Percentiles rank a stretch among this genome's conserved stretches.
Evolutionary conservation across 441 rosid species (phyloP).

Genomic region (Gossypium lobatum): DNA sequence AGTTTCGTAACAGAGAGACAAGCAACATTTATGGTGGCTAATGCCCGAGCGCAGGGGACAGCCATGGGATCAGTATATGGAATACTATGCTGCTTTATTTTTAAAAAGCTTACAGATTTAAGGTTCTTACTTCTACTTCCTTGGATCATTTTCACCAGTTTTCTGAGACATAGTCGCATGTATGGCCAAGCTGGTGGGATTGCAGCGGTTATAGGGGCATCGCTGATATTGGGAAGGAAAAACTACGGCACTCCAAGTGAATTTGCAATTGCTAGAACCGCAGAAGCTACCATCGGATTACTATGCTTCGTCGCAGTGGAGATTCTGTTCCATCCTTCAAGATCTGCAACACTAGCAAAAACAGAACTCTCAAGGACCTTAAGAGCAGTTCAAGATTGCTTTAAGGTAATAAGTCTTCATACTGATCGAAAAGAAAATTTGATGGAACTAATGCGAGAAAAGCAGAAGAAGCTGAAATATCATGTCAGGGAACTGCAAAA

Average conservation of each 20-base stretch:
- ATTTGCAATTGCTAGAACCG: slow-evolving; percentile 58
- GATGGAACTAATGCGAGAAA: slow-evolving; percentile 23
- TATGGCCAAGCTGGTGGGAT: slow-evolving; percentile 68
- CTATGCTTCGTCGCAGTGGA: slow-evolving; percentile 50
- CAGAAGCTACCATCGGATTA: slow-evolving; percentile 60
- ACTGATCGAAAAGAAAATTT: slow-evolving; percentile 21
- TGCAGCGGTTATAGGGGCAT: slow-evolving; percentile 60
- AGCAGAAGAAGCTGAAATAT: slow-evolving; percentile 32
- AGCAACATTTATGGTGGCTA: slow-evolving; percentile 53
- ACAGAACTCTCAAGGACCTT: slow-evolving; percentile 41
- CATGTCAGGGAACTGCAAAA: slow-evolving; percentile 32
- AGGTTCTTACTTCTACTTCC: slow-evolving; percentile 61
- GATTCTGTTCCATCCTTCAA: slow-evolving; percentile 36
- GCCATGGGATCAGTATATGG: slow-evolving; percentile 81
- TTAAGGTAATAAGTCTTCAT: slow-evolving; percentile 25
- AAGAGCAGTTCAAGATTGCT: slow-evolving; percentile 28
- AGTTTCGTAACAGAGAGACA: slow-evolving; percentile 57
- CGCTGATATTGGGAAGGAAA: slow-evolving; percentile 62
- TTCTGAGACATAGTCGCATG: slow-evolving; percentile 65
- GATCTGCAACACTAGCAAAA: slow-evolving; percentile 62
- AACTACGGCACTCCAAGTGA: slow-evolving; percentile 50
- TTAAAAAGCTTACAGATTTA: slow-evolving; percentile 32
- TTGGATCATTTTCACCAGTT: slow-evolving; percentile 58
- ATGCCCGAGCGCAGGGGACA: slow-evolving; percentile 73
- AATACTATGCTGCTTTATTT: slow-evolving; percentile 48